Conservation (phyloP, 2,329 filamentous ascomycete genomes). For the Monilinia vaccinii-corymbosi region DNA sequence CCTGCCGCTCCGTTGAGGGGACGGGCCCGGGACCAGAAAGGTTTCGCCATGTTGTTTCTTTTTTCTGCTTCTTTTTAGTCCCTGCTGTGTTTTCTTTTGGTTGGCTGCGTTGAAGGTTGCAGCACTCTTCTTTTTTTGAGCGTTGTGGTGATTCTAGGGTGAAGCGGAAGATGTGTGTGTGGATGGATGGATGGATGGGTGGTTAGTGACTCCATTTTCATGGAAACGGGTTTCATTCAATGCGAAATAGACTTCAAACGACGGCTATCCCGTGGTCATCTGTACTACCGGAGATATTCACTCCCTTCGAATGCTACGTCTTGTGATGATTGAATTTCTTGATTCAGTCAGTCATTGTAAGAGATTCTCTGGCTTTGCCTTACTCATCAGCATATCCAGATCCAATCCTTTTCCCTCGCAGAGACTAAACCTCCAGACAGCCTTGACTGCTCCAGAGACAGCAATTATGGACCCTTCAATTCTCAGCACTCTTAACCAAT, state of each 20-base stretch:
- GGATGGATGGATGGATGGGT: too few relatives aligned
- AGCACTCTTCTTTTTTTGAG: not conserved
- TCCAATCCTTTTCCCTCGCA: not conserved
- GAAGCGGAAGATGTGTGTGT: not conserved
- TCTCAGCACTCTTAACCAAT: not conserved
- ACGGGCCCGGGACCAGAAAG: too few relatives aligned
- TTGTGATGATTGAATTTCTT: not conserved
- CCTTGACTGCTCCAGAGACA: not conserved
- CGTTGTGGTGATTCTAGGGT: not conserved
- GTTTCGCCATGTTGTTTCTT: not conserved
- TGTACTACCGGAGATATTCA: not conserved
- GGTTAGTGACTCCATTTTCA: not conserved
- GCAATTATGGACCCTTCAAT: not conserved
- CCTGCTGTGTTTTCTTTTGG: too few relatives aligned
- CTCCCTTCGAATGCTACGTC: not conserved
- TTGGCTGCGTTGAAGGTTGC: not conserved
- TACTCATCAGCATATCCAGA: too few relatives aligned
- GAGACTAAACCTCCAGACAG: not conserved
- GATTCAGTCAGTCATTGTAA: not conserved
- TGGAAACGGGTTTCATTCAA: not conserved
- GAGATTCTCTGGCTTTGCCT: not conserved
- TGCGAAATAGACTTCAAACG: not conserved
- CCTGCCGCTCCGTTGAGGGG: not conserved
- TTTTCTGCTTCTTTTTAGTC: not conserved
- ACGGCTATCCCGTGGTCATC: not conserved